These are phyloP conservation scores for Leptomonas pyrrhocoris DNA, from an alignment of 208 protist species.

Conservation along the genomic window DNA sequence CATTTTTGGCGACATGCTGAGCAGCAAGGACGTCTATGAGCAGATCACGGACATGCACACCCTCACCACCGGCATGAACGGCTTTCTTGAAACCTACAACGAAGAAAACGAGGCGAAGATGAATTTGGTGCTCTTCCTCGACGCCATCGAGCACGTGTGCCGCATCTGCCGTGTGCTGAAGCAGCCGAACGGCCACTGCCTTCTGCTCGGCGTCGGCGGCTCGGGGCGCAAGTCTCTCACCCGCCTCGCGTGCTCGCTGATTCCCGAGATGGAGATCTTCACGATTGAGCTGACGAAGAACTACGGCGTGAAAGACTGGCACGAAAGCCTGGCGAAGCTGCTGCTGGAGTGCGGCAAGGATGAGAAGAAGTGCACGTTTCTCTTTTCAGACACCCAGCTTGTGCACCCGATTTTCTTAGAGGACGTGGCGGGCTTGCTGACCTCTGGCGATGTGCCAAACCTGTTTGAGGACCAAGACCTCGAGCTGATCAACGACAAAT, in stretches of 20 bases:
- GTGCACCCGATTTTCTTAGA: slow-evolving; percentile 97
- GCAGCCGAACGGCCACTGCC: slow-evolving; percentile 95
- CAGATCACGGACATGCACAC: slow-evolving; percentile 89
- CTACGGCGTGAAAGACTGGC: slow-evolving; percentile 97
- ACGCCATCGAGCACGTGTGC: slow-evolving; percentile 97
- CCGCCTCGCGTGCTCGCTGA: slow-evolving; percentile 94
- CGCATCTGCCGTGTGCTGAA: slow-evolving; percentile 95
- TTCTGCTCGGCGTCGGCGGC: slow-evolving; percentile 98
- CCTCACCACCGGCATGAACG: slow-evolving; percentile 75
- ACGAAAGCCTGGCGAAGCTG: slow-evolving; percentile 93
- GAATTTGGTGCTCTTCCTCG: slow-evolving; percentile 96
- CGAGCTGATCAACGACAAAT: slow-evolving; percentile 95
- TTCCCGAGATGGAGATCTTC: slow-evolving; percentile 94
- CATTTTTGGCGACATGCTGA: slow-evolving; percentile 95
- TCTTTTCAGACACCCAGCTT: slow-evolving; percentile 98
- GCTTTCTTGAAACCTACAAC: slow-evolving; percentile 94
- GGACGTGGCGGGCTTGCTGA: slow-evolving; percentile 97
- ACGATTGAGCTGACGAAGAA: slow-evolving; percentile 97
- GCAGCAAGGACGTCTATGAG: slow-evolving; percentile 79
- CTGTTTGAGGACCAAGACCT: slow-evolving; percentile 96
- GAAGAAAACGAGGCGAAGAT: slow-evolving; percentile 92
- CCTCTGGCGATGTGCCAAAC: slow-evolving; percentile 97
- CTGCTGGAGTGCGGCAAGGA: slow-evolving; percentile 95
- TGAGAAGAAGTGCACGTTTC: slow-evolving; percentile 95
- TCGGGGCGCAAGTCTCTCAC: slow-evolving; percentile 96